Percentiles rank a stretch among this genome's conserved stretches.
These are phyloP conservation scores for Atkinsonella hypoxylon DNA, from an alignment of 2,329 filamentous ascomycete genomes.

Conservation along the genomic window DNA sequence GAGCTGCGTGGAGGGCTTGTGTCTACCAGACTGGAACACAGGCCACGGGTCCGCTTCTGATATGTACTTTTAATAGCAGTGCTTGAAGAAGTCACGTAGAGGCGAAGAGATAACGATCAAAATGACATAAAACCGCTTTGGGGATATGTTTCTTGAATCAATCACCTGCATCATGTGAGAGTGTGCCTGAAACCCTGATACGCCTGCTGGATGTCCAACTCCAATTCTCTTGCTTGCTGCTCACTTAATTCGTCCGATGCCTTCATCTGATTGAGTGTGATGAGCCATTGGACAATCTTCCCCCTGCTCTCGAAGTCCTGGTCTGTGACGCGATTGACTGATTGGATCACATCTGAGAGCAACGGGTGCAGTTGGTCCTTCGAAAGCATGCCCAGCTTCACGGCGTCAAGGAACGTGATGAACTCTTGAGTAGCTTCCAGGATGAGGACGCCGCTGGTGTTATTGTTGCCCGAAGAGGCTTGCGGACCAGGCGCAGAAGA, in stretches of 20 bases:
- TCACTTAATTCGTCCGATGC: constrained; percentile 83
- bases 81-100: not conserved
- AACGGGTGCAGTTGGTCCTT: constrained; percentile 96
- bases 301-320: constrained; percentile 88
- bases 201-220: constrained; percentile 86
- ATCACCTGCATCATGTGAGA: constrained; percentile 35
- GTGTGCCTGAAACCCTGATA: constrained; percentile 89
- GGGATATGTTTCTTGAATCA: not conserved
- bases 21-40: no score
- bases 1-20: not conserved
- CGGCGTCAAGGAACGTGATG: constrained; percentile 91
- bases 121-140: not conserved
- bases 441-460: constrained; percentile 55
- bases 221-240: constrained; percentile 76
- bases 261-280: constrained; percentile 94
- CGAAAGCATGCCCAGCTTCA: constrained; percentile 81
- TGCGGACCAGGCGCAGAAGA: constrained; percentile 33
- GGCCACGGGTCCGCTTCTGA: no score
- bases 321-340: constrained; percentile 93
- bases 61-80: not conserved
- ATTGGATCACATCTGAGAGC: constrained; percentile 89
- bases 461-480: constrained; percentile 30
- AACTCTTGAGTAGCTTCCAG: constrained; percentile 93
- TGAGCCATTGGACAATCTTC: constrained; percentile 98
- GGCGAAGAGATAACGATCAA: not conserved